Evolutionary conservation across 164 flowering plant species (phyloP).

Genomic region (Platanus orientalis): DNA sequence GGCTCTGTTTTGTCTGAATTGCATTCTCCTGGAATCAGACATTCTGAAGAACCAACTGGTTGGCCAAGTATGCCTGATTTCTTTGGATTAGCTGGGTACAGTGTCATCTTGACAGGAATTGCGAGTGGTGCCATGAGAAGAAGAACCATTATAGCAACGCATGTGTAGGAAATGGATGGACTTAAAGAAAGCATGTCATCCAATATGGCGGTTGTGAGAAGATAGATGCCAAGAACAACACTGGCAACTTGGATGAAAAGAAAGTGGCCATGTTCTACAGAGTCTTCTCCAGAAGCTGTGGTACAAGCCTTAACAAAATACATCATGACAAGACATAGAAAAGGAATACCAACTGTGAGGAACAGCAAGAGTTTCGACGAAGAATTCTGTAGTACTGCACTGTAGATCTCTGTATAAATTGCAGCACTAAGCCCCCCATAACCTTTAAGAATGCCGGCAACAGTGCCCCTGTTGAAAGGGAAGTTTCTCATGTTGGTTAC

Average conservation of each 20-base stretch:
- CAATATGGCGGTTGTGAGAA: slow-evolving; percentile 59
- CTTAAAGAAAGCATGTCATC: slow-evolving; percentile 35
- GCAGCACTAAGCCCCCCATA: slow-evolving; percentile 84
- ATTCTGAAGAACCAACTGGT: slow-evolving; percentile 23
- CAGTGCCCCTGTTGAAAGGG: slow-evolving; percentile 76
- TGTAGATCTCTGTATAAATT: slow-evolving; percentile 71
- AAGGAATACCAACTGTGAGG: slow-evolving; percentile 76
- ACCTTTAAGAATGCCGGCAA: slow-evolving; percentile 86
- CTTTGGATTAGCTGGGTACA: neutral
- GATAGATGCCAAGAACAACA: slow-evolving; percentile 58
- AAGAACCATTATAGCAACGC: slow-evolving; percentile 54
- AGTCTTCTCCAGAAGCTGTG: slow-evolving; percentile 64
- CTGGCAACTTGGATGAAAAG: slow-evolving; percentile 66
- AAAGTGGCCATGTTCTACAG: slow-evolving; percentile 53
- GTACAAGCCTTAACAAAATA: slow-evolving; percentile 71
- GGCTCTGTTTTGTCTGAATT: slow-evolving; percentile 38
- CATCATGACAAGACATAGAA: slow-evolving; percentile 59
- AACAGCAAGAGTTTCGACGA: slow-evolving; percentile 57
- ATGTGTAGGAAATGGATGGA: slow-evolving; percentile 31
- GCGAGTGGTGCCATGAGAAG: slow-evolving; percentile 39
- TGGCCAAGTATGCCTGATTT: neutral
- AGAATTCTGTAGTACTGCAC: slow-evolving; percentile 47
- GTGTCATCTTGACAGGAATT: neutral
- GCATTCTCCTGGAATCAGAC: slow-evolving; percentile 25
- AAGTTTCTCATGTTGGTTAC: slow-evolving; percentile 94